Percentiles rank a stretch among this genome's conserved stretches.
Evolutionary conservation across 1,139 yeast genomes (phyloP).

Genomic region (Keqinozyma sinolaborantium): DNA sequence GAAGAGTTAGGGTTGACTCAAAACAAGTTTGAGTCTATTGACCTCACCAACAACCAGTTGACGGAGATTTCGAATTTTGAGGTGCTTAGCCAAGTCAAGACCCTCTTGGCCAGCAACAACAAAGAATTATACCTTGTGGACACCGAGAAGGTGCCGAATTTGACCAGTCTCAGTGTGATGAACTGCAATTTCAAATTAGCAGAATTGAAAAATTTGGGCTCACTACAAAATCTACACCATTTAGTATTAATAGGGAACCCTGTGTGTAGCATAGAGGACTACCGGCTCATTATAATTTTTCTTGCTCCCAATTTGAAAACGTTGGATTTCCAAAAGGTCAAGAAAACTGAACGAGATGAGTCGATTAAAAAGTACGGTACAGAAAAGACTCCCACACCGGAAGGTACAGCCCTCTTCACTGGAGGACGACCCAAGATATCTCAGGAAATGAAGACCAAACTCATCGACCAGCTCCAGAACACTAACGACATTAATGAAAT

Average conservation of each 20-base stretch:
- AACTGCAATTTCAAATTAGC: constrained; percentile 44
- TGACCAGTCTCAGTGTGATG: constrained; percentile 48
- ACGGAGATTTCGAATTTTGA: constrained; percentile 44
- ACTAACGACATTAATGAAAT: constrained; percentile 76
- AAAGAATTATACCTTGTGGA: constrained; percentile 36
- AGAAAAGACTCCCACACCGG: constrained; percentile 3
- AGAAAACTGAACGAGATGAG: constrained; percentile 46
- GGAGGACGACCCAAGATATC: constrained; percentile 1
- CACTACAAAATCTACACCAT: constrained; percentile 34
- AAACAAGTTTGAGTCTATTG: constrained; percentile 50
- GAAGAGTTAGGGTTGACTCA: constrained; percentile 34
- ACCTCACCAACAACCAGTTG: constrained; percentile 65
- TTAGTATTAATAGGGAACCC: constrained; percentile 63
- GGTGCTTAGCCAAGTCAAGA: constrained; percentile 40
- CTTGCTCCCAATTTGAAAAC: constrained; percentile 58
- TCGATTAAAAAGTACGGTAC: constrained; percentile 47
- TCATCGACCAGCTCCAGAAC: constrained; percentile 51
- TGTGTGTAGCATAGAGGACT: constrained; percentile 48
- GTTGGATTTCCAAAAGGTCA: constrained; percentile 66
- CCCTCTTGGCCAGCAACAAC: constrained; percentile 55
- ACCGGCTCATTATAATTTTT: constrained; percentile 61
- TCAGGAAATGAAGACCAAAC: constrained; percentile 44
- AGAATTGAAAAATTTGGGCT: constrained; percentile 27
- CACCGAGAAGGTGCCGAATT: constrained; percentile 31
- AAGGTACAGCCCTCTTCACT: constrained; percentile 5